phyloP scores from a whole-genome alignment of 805 yeast species.

The Hanseniaspora hatyaiensis region DNA sequence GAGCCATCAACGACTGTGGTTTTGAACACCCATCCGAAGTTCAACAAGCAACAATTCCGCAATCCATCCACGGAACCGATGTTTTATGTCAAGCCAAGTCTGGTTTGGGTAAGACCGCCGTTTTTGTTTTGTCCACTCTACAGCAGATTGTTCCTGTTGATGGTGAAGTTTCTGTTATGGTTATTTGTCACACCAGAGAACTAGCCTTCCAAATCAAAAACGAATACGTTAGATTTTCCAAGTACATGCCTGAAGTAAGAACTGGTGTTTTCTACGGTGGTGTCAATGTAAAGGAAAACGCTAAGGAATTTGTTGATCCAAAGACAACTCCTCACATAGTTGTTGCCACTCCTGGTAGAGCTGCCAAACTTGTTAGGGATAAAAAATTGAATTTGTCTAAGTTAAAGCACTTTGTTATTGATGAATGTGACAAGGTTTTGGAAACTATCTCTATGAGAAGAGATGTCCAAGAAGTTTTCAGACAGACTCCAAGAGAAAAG shows the following conservation, averaged over 20 bases:
- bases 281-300: conserved; percentile 70
- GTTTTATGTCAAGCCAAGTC: conserved; percentile 98
- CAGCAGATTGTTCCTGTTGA: conserved; percentile 96
- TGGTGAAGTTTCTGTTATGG: conserved; percentile 90
- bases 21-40: conserved; percentile 99
- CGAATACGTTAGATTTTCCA: conserved; percentile 93
- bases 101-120: conserved; percentile 98
- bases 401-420: conserved; percentile 88
- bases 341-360: conserved; percentile 97
- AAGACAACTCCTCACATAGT: conserved; percentile 93
- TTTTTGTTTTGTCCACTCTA: conserved; percentile 85
- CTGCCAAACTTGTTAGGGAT: conserved; percentile 86
- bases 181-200: conserved; percentile 96
- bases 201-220: conserved; percentile 96
- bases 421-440: conserved; percentile 96
- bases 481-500: conserved; percentile 94
- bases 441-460: conserved; percentile 91
- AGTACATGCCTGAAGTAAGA: conserved; percentile 94
- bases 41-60: conserved; percentile 97
- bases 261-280: conserved; percentile 98
- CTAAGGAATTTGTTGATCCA: conserved; percentile 76
- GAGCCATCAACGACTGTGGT: conserved; percentile 98
- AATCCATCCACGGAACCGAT: conserved; percentile 93
- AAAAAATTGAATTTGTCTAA: conserved; percentile 75
- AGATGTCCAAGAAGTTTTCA: conserved; percentile 95